Evolutionary conservation across 768 basidiomycete species (phyloP).

Genomic region (Suillus variegatus): DNA sequence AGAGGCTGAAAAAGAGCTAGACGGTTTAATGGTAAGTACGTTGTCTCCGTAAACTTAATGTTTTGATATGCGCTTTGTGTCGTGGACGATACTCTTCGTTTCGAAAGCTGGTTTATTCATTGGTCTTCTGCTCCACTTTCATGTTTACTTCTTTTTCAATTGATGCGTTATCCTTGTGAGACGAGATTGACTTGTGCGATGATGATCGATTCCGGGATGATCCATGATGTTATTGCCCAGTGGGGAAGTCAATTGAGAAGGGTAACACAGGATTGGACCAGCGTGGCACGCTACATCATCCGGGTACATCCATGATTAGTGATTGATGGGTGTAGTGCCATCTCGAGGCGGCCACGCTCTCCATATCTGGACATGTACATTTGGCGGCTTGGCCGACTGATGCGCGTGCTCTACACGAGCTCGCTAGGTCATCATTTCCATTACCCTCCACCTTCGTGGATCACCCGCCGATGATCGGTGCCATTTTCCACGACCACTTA

Average conservation of each 20-base stretch:
- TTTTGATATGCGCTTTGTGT: slow-evolving; percentile 9
- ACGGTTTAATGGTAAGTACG: slow-evolving; percentile 28
- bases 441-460: slow-evolving; percentile 10
- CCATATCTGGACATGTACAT: slow-evolving; percentile 18
- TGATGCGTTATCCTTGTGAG: not conserved
- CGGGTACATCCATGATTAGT: slow-evolving; percentile 15
- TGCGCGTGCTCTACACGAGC: slow-evolving; percentile 21
- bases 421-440: slow-evolving; percentile 16
- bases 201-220: slow-evolving; percentile 6
- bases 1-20: slow-evolving; percentile 29
- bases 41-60: slow-evolving; percentile 4
- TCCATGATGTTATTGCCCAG: not conserved
- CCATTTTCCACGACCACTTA: slow-evolving; percentile 2
- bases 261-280: not conserved
- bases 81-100: not conserved
- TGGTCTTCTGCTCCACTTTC: slow-evolving; percentile 2
- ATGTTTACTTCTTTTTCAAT: slow-evolving; percentile 4
- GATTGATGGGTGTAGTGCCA: slow-evolving; percentile 29
- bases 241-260: slow-evolving; percentile 1
- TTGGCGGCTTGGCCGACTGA: slow-evolving; percentile 13
- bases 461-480: slow-evolving; percentile 7
- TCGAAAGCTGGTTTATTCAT: not conserved
- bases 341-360: slow-evolving; percentile 22
- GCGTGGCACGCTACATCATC: not conserved
- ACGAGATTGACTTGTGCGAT: not conserved